phyloP scores from a whole-genome alignment of 2,329 filamentous ascomycete genomes.

The Thermoascus crustaceus region DNA sequence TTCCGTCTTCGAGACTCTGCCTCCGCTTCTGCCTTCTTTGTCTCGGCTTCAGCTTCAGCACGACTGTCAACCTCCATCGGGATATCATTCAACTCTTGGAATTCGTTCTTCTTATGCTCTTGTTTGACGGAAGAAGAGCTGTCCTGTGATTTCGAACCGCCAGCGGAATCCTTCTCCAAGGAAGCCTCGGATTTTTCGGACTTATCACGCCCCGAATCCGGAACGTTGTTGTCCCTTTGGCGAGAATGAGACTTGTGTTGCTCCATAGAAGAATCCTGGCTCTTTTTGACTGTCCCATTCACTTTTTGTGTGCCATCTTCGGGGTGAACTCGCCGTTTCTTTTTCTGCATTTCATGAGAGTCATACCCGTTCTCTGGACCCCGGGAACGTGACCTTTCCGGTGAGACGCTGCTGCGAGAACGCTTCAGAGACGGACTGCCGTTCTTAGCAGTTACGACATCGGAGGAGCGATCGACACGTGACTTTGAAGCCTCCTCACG shows the following conservation, averaged over 20 bases:
- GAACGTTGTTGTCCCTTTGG: conserved; percentile 10
- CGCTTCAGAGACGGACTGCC: conserved; percentile 28
- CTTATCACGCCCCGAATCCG: conserved; percentile 14
- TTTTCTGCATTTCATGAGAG: conserved; percentile 30
- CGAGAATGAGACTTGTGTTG: conserved; percentile 14
- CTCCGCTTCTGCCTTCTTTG: conserved; percentile 16
- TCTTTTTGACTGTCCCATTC: conserved; percentile 24
- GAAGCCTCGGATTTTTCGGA: conserved; percentile 9
- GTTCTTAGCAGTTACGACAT: conserved; percentile 14
- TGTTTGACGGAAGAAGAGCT: conserved; percentile 20
- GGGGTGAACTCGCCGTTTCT: conserved; percentile 34
- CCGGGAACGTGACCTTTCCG: conserved; percentile 29
- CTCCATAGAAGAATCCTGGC: conserved; percentile 12
- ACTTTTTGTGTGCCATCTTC: conserved; percentile 29
- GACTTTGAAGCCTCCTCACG: conserved; percentile 29
- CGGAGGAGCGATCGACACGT: conserved; percentile 18
- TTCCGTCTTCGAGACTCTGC: conserved; percentile 2
- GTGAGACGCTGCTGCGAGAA: conserved; percentile 34
- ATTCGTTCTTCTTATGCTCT: conserved; percentile 22
- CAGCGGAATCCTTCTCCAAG: conserved; percentile 10
- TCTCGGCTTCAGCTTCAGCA: conserved; percentile 13
- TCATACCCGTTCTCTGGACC: conserved; percentile 24
- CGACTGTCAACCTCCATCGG: conserved; percentile 17
- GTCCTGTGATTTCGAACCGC: conserved; percentile 12
- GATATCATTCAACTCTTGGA: conserved; percentile 20